Conservation (phyloP, 108 stramenopile genomes). For the Asterionellopsis glacialis region DNA sequence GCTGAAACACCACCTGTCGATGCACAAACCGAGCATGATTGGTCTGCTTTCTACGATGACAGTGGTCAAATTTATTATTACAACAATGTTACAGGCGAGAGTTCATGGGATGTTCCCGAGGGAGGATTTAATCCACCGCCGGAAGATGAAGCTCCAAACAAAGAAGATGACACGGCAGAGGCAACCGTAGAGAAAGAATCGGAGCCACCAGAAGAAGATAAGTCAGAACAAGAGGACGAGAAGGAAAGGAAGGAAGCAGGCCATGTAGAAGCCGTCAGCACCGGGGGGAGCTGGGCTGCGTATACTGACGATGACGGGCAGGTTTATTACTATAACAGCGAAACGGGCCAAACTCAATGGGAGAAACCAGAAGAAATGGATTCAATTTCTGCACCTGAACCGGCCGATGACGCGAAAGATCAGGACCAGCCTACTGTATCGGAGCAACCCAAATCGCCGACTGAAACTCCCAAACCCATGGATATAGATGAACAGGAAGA, state of each 20-base stretch:
- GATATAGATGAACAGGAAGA: slow-evolving; percentile 7
- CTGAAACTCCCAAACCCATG: slow-evolving; percentile 11
- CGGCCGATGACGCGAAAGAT: slow-evolving; percentile 11
- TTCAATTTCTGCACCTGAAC: not conserved
- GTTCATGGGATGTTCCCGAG: slow-evolving; percentile 70
- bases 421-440: slow-evolving; percentile 6
- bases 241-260: slow-evolving; percentile 9
- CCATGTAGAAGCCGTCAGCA: not conserved
- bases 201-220: not conserved
- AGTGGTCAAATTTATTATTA: slow-evolving; percentile 64
- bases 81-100: slow-evolving; percentile 54
- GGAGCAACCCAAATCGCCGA: slow-evolving; percentile 1
- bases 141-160: slow-evolving; percentile 1
- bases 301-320: slow-evolving; percentile 47
- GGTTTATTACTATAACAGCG: slow-evolving; percentile 63
- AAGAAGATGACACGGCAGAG: not conserved
- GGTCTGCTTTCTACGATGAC: slow-evolving; percentile 47
- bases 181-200: not conserved
- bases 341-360: slow-evolving; percentile 64
- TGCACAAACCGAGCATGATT: slow-evolving; percentile 16
- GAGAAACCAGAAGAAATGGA: slow-evolving; percentile 43
- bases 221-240: slow-evolving; percentile 4
- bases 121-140: slow-evolving; percentile 26
- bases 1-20: no score
- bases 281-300: slow-evolving; percentile 22